Evolutionary conservation across 2,329 filamentous ascomycete species (phyloP).

Genomic region (Alternaria viburni): DNA sequence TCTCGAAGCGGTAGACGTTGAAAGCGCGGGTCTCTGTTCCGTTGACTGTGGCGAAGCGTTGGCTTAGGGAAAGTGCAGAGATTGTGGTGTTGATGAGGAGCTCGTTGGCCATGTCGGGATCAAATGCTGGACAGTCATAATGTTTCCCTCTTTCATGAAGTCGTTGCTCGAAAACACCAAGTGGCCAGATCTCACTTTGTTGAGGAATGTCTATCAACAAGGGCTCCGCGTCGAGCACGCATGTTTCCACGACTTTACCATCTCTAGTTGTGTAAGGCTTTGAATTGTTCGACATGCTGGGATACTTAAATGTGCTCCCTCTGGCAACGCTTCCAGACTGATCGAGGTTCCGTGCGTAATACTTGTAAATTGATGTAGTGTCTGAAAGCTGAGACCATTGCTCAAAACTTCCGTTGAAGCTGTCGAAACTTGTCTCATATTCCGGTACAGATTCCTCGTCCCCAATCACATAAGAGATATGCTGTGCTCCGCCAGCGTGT

Average conservation of each 20-base stretch:
- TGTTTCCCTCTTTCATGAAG: not conserved
- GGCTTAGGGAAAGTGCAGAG: not conserved
- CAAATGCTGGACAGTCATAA: not conserved
- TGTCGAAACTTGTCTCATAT: rapidly evolving
- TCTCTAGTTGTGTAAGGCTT: not conserved
- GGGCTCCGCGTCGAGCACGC: not conserved
- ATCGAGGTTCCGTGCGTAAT: rapidly evolving
- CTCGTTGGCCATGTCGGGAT: not conserved
- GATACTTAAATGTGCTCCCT: rapidly evolving
- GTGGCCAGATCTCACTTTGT: too few species aligned
- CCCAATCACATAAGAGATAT: not conserved
- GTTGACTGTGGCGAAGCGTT: not conserved
- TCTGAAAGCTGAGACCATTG: not conserved
- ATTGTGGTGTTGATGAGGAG: not conserved
- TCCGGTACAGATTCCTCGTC: not conserved
- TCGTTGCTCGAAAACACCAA: not conserved
- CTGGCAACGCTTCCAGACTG: rapidly evolving
- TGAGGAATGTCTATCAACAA: too few species aligned
- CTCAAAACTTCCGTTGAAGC: not conserved
- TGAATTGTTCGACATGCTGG: not conserved
- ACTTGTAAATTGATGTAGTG: rapidly evolving
- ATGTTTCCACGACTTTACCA: not conserved
- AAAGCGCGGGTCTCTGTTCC: not conserved
- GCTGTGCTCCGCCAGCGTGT: not conserved
- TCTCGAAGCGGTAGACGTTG: not conserved